A percentile compares a stretch with the other conserved stretches of the same genome.
These are phyloP conservation scores for Elongisporangium prolatum DNA, from an alignment of 352 stramenopile species.

Conservation along the genomic window DNA sequence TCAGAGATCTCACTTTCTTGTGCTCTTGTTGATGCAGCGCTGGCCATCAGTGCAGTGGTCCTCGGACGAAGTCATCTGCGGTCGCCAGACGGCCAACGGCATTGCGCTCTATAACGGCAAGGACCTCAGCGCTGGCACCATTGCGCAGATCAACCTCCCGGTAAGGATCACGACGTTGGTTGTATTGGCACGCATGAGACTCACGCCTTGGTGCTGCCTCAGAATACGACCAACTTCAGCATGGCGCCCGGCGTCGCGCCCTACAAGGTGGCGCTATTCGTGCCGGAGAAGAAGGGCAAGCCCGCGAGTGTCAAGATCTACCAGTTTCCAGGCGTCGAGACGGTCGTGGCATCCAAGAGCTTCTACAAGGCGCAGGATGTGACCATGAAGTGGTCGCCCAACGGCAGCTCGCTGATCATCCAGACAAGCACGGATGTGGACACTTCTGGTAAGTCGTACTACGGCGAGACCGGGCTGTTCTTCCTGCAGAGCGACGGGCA, in stretches of 20 bases:
- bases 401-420: conserved; percentile 81
- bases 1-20: neutral
- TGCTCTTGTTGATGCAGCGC: conserved; percentile 37
- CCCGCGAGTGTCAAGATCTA: conserved; percentile 83
- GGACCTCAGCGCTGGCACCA: conserved; percentile 44
- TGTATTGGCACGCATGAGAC: conserved; percentile 5
- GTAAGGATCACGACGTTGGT: conserved; percentile 23
- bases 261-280: conserved; percentile 84
- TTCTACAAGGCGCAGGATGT: conserved; percentile 91
- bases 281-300: conserved; percentile 88
- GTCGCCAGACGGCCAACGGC: conserved; percentile 66
- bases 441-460: conserved; percentile 95
- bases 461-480: conserved; percentile 95
- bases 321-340: conserved; percentile 68
- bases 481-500: conserved; percentile 91
- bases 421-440: conserved; percentile 91
- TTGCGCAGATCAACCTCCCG: conserved; percentile 69
- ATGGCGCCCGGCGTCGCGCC: conserved; percentile 69
- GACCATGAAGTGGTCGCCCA: conserved; percentile 88
- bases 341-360: conserved; percentile 73
- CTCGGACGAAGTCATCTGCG: conserved; percentile 84
- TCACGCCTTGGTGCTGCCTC: conserved; percentile 5
- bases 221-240: conserved; percentile 83
- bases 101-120: conserved; percentile 77
- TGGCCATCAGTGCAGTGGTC: conserved; percentile 91